Percentiles rank a stretch among this genome's conserved stretches.
Conservation (phyloP, 768 basidiomycete genomes). For the Tephrocybe sp. region DNA sequence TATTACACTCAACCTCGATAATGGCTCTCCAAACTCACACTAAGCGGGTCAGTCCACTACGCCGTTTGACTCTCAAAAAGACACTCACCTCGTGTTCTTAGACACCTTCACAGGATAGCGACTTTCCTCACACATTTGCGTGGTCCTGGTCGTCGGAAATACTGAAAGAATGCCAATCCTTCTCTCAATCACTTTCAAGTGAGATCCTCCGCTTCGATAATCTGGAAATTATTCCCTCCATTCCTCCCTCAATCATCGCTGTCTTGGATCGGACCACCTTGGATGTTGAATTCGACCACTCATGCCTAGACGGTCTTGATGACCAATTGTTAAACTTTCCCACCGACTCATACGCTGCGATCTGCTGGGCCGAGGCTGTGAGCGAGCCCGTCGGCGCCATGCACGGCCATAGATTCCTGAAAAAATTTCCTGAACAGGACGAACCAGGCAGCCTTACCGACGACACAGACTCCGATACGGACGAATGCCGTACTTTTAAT, state of each 20-base stretch:
- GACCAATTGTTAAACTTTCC: constrained; percentile 36
- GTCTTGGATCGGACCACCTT: constrained; percentile 37
- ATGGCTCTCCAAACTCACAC: constrained; percentile 3
- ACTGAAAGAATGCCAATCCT: constrained; percentile 17
- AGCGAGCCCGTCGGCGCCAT: constrained; percentile 10
- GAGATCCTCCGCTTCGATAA: constrained; percentile 24
- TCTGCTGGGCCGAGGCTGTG: constrained; percentile 34
- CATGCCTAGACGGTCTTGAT: constrained; percentile 39
- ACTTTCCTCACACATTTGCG: constrained; percentile 29
- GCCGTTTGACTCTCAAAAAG: neutral
- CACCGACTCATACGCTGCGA: constrained; percentile 32
- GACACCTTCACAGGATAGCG: constrained; percentile 21
- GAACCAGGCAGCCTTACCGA: constrained; percentile 20
- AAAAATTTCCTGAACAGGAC: neutral
- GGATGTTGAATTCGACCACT: constrained; percentile 35
- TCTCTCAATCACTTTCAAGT: constrained; percentile 24
- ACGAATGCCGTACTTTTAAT: constrained; percentile 25
- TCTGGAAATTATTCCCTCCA: constrained; percentile 15
- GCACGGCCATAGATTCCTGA: neutral
- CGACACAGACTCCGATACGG: constrained; percentile 27
- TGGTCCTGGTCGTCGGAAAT: constrained; percentile 27
- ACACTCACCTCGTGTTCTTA: neutral
- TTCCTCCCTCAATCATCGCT: constrained; percentile 9
- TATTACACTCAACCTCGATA: neutral
- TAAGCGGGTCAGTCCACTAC: constrained; percentile 6